phyloP scores from a whole-genome alignment of 345 rosid species.

The Salix viminalis region DNA sequence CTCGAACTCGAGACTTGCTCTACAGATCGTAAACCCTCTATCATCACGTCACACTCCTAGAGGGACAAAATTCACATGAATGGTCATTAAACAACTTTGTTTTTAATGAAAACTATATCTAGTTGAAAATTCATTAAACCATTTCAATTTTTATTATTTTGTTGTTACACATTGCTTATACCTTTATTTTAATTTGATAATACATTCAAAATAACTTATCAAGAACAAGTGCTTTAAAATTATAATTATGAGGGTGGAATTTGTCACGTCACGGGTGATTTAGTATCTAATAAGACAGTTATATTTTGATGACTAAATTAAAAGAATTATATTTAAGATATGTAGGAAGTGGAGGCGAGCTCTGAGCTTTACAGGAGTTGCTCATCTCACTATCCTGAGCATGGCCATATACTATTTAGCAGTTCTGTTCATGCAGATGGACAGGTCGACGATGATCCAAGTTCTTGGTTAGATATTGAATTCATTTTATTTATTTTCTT shows the following conservation, averaged over 20 bases:
- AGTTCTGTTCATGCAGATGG: background rate
- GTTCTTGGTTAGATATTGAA: background rate
- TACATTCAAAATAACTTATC: no score
- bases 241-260: background rate
- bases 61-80: no score
- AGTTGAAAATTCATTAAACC: no score
- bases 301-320: background rate
- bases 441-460: background rate
- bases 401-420: background rate
- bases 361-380: background rate
- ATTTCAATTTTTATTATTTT: no score
- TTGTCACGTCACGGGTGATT: background rate
- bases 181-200: no score
- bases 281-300: background rate
- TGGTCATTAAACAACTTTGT: no score
- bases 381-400: background rate
- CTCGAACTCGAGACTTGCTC: no score
- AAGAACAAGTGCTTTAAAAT: no score
- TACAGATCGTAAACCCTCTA: no score
- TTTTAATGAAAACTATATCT: no score
- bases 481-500: background rate
- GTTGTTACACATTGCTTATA: no score
- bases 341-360: background rate
- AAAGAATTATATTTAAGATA: background rate
- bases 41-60: fast-evolving